Base-by-base conservation (phyloP, 768 basidiomycete species). In the Lepiota brunneoincarnata region DNA sequence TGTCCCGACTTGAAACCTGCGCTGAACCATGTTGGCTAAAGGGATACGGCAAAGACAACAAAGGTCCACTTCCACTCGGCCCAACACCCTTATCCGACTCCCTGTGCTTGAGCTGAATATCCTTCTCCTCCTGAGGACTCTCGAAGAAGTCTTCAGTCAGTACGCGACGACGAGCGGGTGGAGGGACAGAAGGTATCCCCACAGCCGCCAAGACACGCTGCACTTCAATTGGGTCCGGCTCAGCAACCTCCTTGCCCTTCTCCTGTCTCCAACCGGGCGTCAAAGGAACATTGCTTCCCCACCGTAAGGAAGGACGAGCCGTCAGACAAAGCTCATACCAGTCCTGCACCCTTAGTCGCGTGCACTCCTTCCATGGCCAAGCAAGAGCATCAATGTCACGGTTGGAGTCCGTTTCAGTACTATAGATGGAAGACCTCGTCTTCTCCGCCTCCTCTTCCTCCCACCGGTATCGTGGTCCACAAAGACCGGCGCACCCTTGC, bases 381-480 rank as follows among this genome's bases (percentile, higher is more conserved):
- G 84, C 79, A 20, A 93, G 76, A 12, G 78, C 74, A 23, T 81
- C 80, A 11, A 71, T 66, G 15, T 58, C 61, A 38, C 62, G 62
- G 26, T 67, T 61, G 6, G 51, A 51, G 28, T 51, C 59, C 18
- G 37, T 65, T 15, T 54, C 62, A 7, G 54, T 48, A 23, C 56
- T 23, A 24, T 47, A 47, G 11, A 59, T 49, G 11, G 47, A 54
- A 4, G 55, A 43, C 31, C 56, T 35, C 57, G 21, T 61, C 64
- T 36, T 71, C 66, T 44, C 40, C 36, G 15, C 43, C n/a, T 73
- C 75, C 23, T 84, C 83, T 71, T 93, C 91, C 64, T 93, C 91
- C 91, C 89, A 91, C 58, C 86, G 78, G 61, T 84, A 82, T 12
- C 89, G 82, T 9, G 91, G 91, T 40, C 91, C 91, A 67, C 89